Evolutionary conservation across 495 filamentous ascomycete species (phyloP), one percentile per base, ranked within the genome.

Genomic region (Aspergillus diversus): DNA sequence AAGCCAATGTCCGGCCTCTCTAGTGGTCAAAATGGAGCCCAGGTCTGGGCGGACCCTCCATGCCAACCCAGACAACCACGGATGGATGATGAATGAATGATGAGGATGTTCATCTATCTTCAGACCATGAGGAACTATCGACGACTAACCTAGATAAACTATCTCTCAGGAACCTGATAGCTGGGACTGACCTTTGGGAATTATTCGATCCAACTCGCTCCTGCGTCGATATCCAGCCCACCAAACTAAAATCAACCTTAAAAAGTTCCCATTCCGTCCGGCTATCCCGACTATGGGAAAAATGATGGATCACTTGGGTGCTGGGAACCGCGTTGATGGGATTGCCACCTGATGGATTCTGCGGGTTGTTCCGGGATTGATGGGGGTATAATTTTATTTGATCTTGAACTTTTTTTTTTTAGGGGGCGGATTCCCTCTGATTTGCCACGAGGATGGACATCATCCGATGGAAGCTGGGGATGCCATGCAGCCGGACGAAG

Each of bases 211-310:
- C 11, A 43, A 11, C 39, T 43, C 11, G 39, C 5, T 43, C 39
- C n/a, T 43, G 39, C 4, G 47, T 17, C 9, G 3, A 9, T 7
- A 27, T 12, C 5, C 47, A 27, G 21, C 47, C 21, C 47, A 17
- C 47, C 13, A 50, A 9, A 43, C 8, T 17, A 50, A 21, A 17
- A 50, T 1, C 47, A 50, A 50, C 47, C 16, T 50, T 43, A 43
- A 43, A 50, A n/a, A 50, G 21, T 27, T 50, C 47, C 15, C 16
- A 27, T 27, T 43, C n/a, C 16, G 16, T 7, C 5, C 16, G 47
- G n/a, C n/a, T 50, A 50, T 50, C 47, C 16, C 47, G 47, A 50
- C 47, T 50, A 50, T 21, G 5, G 47, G 47, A 50, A 50, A 27
- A 50, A 50, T 50, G 7, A 50, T 31, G 16, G 7, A 12, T 43